Conservation (phyloP, 148 eudicot species). For the Rhododendron simsii region DNA sequence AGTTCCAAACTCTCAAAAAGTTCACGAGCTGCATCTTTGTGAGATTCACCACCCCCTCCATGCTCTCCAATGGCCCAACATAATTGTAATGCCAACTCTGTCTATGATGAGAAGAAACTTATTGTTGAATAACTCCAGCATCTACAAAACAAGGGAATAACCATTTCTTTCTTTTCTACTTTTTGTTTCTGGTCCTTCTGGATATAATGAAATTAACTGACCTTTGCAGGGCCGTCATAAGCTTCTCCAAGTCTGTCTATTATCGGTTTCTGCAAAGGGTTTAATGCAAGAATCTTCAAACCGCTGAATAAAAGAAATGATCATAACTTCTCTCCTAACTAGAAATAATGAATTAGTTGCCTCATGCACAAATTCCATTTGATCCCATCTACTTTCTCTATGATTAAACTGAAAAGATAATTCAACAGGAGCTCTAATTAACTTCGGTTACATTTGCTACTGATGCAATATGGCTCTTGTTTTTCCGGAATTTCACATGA, state of each 20-base stretch:
- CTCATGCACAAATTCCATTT: background rate
- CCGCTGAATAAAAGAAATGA: background rate
- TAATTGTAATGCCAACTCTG: constrained; percentile 90
- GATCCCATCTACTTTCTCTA: background rate
- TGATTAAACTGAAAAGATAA: background rate
- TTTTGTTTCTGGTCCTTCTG: background rate
- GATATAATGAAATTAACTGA: constrained; percentile 13
- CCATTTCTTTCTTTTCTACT: background rate
- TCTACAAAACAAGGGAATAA: background rate
- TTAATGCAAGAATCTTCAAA: background rate
- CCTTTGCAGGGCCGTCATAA: constrained; percentile 92
- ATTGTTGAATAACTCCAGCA: background rate
- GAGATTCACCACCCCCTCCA: constrained; percentile 95
- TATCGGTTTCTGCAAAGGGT: constrained; percentile 78
- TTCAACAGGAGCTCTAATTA: background rate
- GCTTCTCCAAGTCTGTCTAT: constrained; percentile 95
- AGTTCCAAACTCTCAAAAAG: constrained; percentile 95
- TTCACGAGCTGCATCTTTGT: constrained; percentile 94
- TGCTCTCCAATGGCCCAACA: constrained; percentile 99
- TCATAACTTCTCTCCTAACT: background rate
- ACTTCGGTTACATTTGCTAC: background rate
- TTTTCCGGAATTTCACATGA: background rate
- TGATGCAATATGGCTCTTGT: background rate
- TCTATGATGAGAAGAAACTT: constrained; percentile 35
- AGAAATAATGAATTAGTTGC: background rate